Percentiles rank a stretch among this genome's conserved stretches.
Conservation (phyloP, 345 rosid species). For the Eucalyptus virginea region DNA sequence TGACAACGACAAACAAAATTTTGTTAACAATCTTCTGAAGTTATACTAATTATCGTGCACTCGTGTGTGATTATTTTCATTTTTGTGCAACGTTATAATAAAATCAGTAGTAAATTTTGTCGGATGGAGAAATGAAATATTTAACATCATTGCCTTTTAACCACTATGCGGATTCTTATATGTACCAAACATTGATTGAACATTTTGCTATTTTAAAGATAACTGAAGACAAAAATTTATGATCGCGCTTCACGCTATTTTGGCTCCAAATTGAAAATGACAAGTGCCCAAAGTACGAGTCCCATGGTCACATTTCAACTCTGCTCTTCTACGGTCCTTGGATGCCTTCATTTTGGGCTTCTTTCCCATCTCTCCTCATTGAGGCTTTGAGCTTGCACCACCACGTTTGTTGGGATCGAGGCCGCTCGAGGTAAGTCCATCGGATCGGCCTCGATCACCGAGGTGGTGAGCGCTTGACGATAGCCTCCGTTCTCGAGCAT, state of each 20-base stretch:
- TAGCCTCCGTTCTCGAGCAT: background rate
- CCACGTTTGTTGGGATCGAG: background rate
- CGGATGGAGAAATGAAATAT: background rate
- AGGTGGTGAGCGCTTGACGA: background rate
- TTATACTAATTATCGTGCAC: background rate
- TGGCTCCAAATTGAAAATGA: background rate
- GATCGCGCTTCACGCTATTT: background rate
- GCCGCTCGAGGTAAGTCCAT: background rate
- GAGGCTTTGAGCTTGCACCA: background rate
- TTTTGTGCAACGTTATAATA: background rate
- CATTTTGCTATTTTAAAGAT: background rate
- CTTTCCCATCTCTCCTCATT: background rate
- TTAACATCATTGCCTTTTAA: background rate
- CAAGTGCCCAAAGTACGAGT: background rate
- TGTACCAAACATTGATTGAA: background rate
- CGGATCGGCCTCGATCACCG: background rate
- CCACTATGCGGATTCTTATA: background rate
- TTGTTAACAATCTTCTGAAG: background rate
- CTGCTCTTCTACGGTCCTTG: background rate
- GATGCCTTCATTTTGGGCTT: background rate
- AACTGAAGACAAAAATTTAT: background rate
- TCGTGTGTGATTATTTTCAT: background rate
- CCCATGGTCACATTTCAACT: background rate
- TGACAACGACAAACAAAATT: background rate
- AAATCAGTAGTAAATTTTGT: background rate